phyloP scores from a whole-genome alignment of 208 protist species.

The Plasmodiophora brassicae region DNA sequence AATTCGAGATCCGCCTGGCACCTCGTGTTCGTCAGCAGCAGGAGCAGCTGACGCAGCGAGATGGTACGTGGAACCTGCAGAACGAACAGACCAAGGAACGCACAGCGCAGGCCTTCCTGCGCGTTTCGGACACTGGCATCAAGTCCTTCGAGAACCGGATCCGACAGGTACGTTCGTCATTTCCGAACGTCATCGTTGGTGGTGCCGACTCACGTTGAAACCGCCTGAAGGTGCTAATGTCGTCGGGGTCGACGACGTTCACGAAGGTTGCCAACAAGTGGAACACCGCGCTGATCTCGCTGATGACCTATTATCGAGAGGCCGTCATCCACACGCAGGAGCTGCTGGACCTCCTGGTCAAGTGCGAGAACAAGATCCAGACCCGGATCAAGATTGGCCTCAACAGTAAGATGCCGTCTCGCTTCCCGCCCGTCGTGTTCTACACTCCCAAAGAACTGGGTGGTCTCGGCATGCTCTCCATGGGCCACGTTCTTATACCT shows the following conservation, averaged over 20 bases:
- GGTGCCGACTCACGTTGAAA: too few relatives aligned
- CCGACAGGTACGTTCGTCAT: too few relatives aligned
- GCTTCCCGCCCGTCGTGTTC: constrained; percentile 99
- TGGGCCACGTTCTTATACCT: constrained; percentile 99
- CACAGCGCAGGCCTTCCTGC: constrained; percentile 96
- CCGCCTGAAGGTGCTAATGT: constrained; percentile 99
- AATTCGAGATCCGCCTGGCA: constrained; percentile 85
- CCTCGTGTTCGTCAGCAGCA: background rate
- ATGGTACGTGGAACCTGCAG: constrained; percentile 98
- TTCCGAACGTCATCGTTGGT: too few relatives aligned
- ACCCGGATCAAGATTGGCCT: constrained; percentile 99
- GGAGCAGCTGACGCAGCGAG: constrained; percentile 60
- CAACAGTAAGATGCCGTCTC: constrained; percentile 99
- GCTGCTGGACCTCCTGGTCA: constrained; percentile 96
- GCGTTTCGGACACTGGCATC: constrained; percentile 89
- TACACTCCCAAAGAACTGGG: constrained; percentile 77
- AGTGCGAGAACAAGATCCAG: constrained; percentile 99
- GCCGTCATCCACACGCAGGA: constrained; percentile 90
- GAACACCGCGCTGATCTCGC: constrained; percentile 98
- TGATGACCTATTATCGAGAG: constrained; percentile 99
- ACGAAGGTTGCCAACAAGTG: constrained; percentile 99
- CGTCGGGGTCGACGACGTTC: constrained; percentile 98
- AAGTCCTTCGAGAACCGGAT: constrained; percentile 96
- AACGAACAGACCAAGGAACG: constrained; percentile 96
- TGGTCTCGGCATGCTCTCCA: constrained; percentile 98